Percentiles rank a stretch among this genome's conserved stretches.
Conservation (phyloP, 2,329 filamentous ascomycete genomes). For the Fusarium foetens region DNA sequence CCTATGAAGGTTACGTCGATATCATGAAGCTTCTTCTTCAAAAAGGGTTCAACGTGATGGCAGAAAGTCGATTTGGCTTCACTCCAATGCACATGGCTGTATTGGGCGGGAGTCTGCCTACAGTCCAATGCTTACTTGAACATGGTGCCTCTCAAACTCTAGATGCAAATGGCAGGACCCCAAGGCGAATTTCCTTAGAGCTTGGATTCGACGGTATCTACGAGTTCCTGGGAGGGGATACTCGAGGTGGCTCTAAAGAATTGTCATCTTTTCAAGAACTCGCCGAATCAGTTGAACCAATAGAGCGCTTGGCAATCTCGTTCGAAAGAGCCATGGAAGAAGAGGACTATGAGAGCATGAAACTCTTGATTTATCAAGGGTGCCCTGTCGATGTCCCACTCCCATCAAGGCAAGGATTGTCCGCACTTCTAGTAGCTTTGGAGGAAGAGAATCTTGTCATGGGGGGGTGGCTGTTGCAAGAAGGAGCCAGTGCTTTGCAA, state of each 20-base stretch:
- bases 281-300: not conserved
- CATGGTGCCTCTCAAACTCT: not conserved
- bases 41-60: not conserved
- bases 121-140: not conserved
- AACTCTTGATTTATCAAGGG: constrained; percentile 1
- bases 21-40: not conserved
- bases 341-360: constrained; percentile 37
- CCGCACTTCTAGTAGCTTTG: not conserved
- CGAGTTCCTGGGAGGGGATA: not conserved
- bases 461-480: not conserved
- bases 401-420: not conserved
- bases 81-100: constrained; percentile 4
- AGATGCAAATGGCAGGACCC: not conserved
- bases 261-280: too few species aligned
- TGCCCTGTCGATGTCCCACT: not conserved
- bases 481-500: constrained; percentile 47
- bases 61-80: not conserved
- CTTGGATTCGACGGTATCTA: not conserved
- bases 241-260: too few species aligned
- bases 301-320: not conserved
- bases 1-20: fast-evolving
- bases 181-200: not conserved
- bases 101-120: fast-evolving
- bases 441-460: not conserved
- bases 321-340: not conserved